phyloP scores from a whole-genome alignment of 257 asterid species.

The Petunia secreta region DNA sequence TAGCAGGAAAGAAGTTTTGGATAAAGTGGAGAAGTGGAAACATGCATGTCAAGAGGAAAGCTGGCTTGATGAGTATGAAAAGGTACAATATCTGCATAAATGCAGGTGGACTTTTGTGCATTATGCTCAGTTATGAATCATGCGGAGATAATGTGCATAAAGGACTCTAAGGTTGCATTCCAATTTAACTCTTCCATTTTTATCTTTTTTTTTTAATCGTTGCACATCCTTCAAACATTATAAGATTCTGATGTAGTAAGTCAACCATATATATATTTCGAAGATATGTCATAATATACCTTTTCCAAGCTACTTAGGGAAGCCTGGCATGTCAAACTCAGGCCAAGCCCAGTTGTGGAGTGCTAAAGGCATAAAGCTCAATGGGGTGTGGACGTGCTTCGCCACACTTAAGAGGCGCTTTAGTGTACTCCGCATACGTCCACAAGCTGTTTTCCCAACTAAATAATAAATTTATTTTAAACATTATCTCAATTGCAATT shows the following conservation, averaged over 20 bases:
- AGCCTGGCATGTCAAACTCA: slow-evolving; percentile 13
- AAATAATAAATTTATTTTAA: background rate
- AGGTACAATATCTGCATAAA: slow-evolving; percentile 44
- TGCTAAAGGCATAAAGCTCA: background rate
- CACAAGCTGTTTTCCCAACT: background rate
- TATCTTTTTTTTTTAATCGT: background rate
- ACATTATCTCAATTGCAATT: background rate
- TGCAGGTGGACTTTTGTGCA: background rate
- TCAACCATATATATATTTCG: background rate
- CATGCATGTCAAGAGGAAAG: slow-evolving; percentile 77
- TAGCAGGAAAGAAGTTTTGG: slow-evolving; percentile 83
- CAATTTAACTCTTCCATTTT: background rate
- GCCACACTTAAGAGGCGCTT: background rate
- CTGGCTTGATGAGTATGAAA: slow-evolving; percentile 91
- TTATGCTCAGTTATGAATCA: slow-evolving; percentile 14
- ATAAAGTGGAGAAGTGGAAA: slow-evolving; percentile 81
- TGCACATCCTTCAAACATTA: background rate
- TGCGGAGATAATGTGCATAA: background rate
- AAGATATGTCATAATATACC: background rate
- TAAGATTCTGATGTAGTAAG: background rate
- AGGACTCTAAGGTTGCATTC: background rate
- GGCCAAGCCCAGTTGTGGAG: background rate
- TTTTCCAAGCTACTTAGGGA: slow-evolving; percentile 6
- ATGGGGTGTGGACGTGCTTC: slow-evolving; percentile 12
- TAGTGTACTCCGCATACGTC: background rate